These are phyloP conservation scores for Hymenoscyphus repandus DNA, from an alignment of 2,329 filamentous ascomycete genomes.

Conservation along the genomic window DNA sequence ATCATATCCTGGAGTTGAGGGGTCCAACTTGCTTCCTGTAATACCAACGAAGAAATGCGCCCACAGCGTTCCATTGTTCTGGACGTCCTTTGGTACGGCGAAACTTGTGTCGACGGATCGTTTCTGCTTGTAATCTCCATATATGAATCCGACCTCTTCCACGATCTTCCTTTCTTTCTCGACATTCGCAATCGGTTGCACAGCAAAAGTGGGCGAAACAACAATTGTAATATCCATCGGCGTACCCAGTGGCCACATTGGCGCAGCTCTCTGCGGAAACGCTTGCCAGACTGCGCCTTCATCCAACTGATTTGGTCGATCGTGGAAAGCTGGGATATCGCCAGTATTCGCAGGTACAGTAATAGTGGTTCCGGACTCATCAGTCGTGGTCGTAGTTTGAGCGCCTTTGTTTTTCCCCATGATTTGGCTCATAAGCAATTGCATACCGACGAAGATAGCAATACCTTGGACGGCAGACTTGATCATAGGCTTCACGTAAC, in stretches of 20 bases:
- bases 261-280: conserved; percentile 68
- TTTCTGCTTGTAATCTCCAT: conserved; percentile 75
- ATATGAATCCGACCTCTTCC: conserved; percentile 72
- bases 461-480: conserved; percentile 43
- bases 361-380: conserved; percentile 49
- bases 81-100: conserved; percentile 69
- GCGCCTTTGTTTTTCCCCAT: conserved; percentile 40
- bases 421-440: conserved; percentile 51
- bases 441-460: conserved; percentile 52
- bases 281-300: conserved; percentile 58
- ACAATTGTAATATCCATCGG: conserved; percentile 80
- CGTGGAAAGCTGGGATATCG: conserved; percentile 57
- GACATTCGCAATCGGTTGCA: conserved; percentile 61
- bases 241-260: conserved; percentile 81
- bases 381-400: conserved; percentile 38
- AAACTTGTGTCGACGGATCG: conserved; percentile 74
- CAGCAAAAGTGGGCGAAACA: conserved; percentile 68
- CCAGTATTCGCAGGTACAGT: conserved; percentile 49
- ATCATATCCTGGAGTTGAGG: conserved; percentile 66
- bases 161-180: conserved; percentile 67
- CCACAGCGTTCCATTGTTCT: conserved; percentile 90
- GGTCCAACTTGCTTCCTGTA: conserved; percentile 70
- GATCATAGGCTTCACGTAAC: conserved; percentile 25
- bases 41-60: conserved; percentile 89
- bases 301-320: conserved; percentile 56